Conservation (phyloP, 495 filamentous ascomycete genomes). For the Daldinia concentrica region DNA sequence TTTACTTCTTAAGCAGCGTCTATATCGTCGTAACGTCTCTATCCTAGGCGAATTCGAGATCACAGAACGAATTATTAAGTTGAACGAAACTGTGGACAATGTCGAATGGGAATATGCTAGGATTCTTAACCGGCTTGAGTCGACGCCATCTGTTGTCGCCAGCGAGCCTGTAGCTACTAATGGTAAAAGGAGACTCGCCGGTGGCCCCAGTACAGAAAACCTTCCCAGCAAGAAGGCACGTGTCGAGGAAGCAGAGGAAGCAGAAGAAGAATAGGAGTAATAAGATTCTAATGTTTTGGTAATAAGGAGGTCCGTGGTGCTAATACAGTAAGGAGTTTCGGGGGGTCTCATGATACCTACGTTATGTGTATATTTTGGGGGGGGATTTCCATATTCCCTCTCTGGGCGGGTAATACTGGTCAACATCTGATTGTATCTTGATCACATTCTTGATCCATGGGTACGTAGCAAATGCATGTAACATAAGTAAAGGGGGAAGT, state of each 20-base stretch:
- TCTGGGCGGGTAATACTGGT: not conserved
- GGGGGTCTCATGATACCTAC: slow-evolving; percentile 36
- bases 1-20: slow-evolving; percentile 79
- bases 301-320: slow-evolving; percentile 4
- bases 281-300: not conserved
- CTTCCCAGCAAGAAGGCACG: slow-evolving; percentile 50
- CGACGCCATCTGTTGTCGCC: slow-evolving; percentile 17
- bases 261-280: slow-evolving; percentile 31
- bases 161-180: slow-evolving; percentile 18
- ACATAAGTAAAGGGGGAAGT: not conserved
- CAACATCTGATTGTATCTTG: not conserved
- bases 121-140: slow-evolving; percentile 60
- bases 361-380: not conserved
- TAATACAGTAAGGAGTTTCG: slow-evolving; percentile 30
- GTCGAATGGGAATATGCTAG: slow-evolving; percentile 86
- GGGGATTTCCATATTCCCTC: not conserved
- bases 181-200: slow-evolving; percentile 43
- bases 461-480: not conserved
- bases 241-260: slow-evolving; percentile 26
- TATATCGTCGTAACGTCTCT: slow-evolving; percentile 82
- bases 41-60: slow-evolving; percentile 80
- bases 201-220: not conserved
- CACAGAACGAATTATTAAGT: slow-evolving; percentile 77
- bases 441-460: no score
- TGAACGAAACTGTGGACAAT: slow-evolving; percentile 77